Evolutionary conservation across 257 asterid genomes (phyloP).

Genomic region (Ocimum tenuiflorum): DNA sequence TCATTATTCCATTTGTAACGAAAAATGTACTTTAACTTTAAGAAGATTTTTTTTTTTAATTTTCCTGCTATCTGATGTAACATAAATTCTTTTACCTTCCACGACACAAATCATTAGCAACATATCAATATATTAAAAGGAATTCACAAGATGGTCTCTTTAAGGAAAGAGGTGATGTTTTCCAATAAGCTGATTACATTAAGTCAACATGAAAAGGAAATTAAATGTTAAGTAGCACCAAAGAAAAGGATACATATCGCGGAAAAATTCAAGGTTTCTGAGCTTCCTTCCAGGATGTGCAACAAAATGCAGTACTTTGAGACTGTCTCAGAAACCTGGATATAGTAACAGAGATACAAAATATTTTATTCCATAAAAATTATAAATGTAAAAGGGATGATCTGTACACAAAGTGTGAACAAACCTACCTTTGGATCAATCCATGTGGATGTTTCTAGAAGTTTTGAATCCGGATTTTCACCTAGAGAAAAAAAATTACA

Average conservation of each 20-base stretch:
- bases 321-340: conserved; percentile 68
- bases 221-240: conserved; percentile 14
- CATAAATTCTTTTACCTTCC: neutral
- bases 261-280: conserved; percentile 68
- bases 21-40: neutral
- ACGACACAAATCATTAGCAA: neutral
- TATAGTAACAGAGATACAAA: neutral
- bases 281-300: conserved; percentile 69
- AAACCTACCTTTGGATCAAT: conserved; percentile 54
- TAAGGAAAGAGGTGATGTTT: conserved; percentile 2
- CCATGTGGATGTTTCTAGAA: conserved; percentile 66
- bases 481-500: conserved; percentile 35
- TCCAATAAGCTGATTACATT: neutral
- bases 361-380: neutral
- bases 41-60: neutral
- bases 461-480: conserved; percentile 53
- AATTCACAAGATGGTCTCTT: neutral
- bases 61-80: no score
- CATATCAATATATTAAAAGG: neutral
- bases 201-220: neutral
- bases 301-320: conserved; percentile 78
- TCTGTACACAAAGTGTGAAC: conserved; percentile 5
- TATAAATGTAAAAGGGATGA: neutral
- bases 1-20: neutral
- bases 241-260: conserved; percentile 75